Evolutionary conservation across 2,329 filamentous ascomycete genomes (phyloP), one percentile per base, ranked within the genome.

Genomic region (Colletotrichum neosansevieriae): DNA sequence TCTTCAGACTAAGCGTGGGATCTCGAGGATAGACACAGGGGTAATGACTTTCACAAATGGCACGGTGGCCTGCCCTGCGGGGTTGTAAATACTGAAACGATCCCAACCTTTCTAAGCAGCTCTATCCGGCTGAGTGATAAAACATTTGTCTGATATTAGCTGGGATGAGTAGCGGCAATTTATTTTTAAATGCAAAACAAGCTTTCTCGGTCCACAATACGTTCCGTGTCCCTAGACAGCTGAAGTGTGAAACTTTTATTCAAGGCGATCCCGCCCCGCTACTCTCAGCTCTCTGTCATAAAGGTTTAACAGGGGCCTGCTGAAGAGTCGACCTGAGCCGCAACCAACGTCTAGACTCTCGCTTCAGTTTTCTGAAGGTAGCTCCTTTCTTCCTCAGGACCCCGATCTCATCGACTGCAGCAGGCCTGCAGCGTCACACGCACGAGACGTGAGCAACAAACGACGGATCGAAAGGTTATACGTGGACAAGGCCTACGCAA

Each of bases 151-250:
- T 15, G 51, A 45, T 57, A 57, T 24, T 3, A 29, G 50, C 15
- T 11, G 59, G 59, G 59, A 56, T 63, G 24, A 57, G 32, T 57
- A 44, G 56, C 59, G 59, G 50, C 59, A 57, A 38, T 36, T 63
- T 57, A 63, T 56, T 47, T 63, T 63, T 47, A 40, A 38, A 51
- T 34, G 12, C 19, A 63, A 63, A 63, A 63, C 59, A 63, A 63
- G 59, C 59, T 63, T 63, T 63, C 40, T 4, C 32, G 59, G 59
- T 17, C 59, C 50, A 36, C 49, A 34, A 19, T 38, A 47, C 15
- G 59, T 56, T 47, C 50, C 11, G 17, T 38, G 47, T 45, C 42
- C 50, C 15, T 44, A 49, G 50, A 24, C 17, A 63, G 59, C 59
- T 56, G 50, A 32, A 42, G 38, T 56, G 17, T 47, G 59, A 63